phyloP scores from a whole-genome alignment of 2,329 filamentous ascomycete species.

The Scopulariopsis brevicaulis region DNA sequence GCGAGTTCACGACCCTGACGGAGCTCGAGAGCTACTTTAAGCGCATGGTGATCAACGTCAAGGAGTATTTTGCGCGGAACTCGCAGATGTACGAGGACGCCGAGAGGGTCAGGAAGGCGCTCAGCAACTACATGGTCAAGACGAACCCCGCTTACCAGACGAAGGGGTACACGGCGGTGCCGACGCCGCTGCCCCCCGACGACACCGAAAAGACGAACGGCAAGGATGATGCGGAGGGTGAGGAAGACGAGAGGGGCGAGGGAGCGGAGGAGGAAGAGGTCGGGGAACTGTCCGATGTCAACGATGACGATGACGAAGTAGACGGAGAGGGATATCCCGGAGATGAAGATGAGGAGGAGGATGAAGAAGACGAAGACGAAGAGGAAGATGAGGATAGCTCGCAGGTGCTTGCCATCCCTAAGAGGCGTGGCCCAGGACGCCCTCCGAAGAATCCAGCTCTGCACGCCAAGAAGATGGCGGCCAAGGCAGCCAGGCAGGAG shows the following conservation, averaged over 20 bases:
- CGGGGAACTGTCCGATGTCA: conserved; percentile 16
- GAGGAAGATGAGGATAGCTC: conserved; percentile 17
- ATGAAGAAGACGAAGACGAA: conserved; percentile 15
- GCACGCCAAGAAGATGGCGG: conserved; percentile 11
- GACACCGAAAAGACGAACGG: conserved; percentile 15
- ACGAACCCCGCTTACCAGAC: conserved; percentile 72
- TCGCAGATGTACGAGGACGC: conserved; percentile 72
- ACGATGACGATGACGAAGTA: conserved; percentile 12
- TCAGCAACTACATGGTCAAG: conserved; percentile 81
- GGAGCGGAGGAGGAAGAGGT: conserved; percentile 21
- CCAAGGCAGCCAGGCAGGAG: conserved; percentile 10
- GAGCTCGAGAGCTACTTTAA: conserved; percentile 77
- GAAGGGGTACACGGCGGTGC: conserved; percentile 55
- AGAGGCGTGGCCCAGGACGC: conserved; percentile 7
- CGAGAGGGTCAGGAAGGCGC: conserved; percentile 73
- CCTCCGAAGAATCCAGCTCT: conserved; percentile 9
- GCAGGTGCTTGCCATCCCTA: conserved; percentile 1
- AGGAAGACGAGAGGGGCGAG: conserved; percentile 15
- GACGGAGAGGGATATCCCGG: conserved; percentile 19
- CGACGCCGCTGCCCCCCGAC: conserved; percentile 60
- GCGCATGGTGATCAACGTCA: conserved; percentile 78
- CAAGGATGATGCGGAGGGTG: conserved; percentile 17
- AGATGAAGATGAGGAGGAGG: conserved; percentile 17
- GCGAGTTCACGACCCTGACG: conserved; percentile 59
- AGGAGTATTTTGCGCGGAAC: conserved; percentile 67